Percentiles rank a stretch among this genome's conserved stretches.
Evolutionary conservation across 805 yeast species (phyloP).

Genomic region (Ogataea glucozyma): DNA sequence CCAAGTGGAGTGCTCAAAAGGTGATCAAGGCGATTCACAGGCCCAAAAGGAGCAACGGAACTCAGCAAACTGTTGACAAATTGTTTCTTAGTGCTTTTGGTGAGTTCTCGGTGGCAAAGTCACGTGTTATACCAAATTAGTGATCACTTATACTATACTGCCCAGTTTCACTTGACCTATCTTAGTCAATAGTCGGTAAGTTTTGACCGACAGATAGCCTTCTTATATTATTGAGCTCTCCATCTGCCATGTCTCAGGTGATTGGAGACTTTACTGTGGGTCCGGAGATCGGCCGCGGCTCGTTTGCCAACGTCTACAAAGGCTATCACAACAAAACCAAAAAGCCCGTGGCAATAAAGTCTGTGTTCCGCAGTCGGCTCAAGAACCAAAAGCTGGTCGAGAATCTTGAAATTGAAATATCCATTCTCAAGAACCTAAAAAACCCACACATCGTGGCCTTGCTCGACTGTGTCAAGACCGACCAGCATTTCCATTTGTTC

Average conservation of each 20-base stretch:
- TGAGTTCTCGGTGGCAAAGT: too few relatives aligned
- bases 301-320: slow-evolving; percentile 93
- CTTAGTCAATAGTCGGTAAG: too few relatives aligned
- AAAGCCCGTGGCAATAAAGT: slow-evolving; percentile 81
- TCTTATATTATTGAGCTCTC: too few relatives aligned
- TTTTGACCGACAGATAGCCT: too few relatives aligned
- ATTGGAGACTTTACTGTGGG: slow-evolving; percentile 61
- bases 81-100: too few relatives aligned
- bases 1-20: too few relatives aligned
- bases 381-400: slow-evolving; percentile 85
- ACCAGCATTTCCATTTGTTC: slow-evolving; percentile 75
- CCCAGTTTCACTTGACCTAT: too few relatives aligned
- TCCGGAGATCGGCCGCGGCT: slow-evolving; percentile 90
- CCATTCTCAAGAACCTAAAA: slow-evolving; percentile 80
- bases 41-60: too few relatives aligned
- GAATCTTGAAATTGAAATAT: slow-evolving; percentile 89
- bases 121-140: too few relatives aligned
- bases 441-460: slow-evolving; percentile 93
- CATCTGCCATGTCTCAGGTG: slow-evolving; percentile 4
- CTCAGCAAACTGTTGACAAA: too few relatives aligned
- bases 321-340: slow-evolving; percentile 59
- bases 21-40: too few relatives aligned
- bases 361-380: slow-evolving; percentile 79
- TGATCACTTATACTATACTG: too few relatives aligned
- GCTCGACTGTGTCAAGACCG: slow-evolving; percentile 78